A percentile compares a stretch with the other conserved stretches of the same genome.
Evolutionary conservation across 371 early-diverging fungal genomes (phyloP).

Genomic region (Actinomortierella wolfii): DNA sequence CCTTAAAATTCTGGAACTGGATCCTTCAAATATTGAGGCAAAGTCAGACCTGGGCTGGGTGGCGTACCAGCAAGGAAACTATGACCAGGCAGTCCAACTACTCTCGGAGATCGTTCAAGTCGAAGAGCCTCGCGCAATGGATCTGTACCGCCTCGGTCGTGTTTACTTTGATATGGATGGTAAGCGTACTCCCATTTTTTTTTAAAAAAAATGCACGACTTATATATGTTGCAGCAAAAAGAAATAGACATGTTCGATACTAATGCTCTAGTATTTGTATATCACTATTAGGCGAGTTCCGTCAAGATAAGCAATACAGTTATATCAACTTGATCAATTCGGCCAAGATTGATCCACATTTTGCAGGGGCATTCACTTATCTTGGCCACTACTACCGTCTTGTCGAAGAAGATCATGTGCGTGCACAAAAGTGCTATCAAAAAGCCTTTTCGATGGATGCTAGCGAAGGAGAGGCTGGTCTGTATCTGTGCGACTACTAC

Average conservation of each 20-base stretch:
- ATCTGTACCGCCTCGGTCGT: constrained; percentile 74
- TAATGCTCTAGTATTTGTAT: background rate
- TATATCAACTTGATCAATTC: constrained; percentile 74
- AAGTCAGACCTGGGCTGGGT: constrained; percentile 71
- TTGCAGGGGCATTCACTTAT: constrained; percentile 73
- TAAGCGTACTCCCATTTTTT: constrained; percentile 17
- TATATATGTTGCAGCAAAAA: constrained; percentile 3
- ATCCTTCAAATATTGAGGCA: constrained; percentile 53
- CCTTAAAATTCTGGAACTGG: constrained; percentile 51
- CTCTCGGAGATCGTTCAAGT: constrained; percentile 57
- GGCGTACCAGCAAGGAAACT: constrained; percentile 56
- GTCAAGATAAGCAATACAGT: constrained; percentile 60
- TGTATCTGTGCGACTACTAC: constrained; percentile 67
- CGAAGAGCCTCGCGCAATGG: constrained; percentile 51
- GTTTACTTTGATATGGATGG: constrained; percentile 83
- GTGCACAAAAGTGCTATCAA: constrained; percentile 83
- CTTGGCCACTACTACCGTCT: constrained; percentile 82
- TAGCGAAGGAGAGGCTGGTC: constrained; percentile 70
- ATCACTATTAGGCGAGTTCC: constrained; percentile 45
- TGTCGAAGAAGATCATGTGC: constrained; percentile 62
- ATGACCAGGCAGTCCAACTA: constrained; percentile 60
- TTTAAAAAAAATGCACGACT: background rate
- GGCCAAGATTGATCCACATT: constrained; percentile 71
- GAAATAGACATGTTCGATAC: background rate
- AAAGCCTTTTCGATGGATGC: constrained; percentile 75